Evolutionary conservation across 352 stramenopile species (phyloP).

Genomic region (Phytopythium vexans): DNA sequence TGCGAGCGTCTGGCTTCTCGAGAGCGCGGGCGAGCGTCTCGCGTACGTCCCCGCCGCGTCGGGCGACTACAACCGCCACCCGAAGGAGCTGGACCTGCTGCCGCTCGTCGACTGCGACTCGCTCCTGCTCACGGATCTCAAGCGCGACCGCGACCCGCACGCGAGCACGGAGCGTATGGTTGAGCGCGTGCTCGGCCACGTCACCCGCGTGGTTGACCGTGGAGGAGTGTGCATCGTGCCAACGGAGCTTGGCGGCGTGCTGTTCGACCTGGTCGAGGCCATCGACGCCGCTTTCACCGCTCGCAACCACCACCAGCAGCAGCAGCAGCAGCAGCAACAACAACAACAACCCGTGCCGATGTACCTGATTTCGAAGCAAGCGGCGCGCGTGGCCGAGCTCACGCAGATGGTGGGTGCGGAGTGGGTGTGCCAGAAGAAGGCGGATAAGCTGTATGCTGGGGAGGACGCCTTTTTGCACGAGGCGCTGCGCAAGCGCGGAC

Average conservation of each 20-base stretch:
- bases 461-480: constrained; percentile 73
- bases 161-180: constrained; percentile 69
- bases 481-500: constrained; percentile 39
- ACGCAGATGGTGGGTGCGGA: constrained; percentile 55
- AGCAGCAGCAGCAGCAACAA: constrained; percentile 25
- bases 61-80: constrained; percentile 81
- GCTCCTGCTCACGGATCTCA: constrained; percentile 74
- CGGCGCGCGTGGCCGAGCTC: constrained; percentile 42
- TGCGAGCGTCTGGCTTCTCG: constrained; percentile 66
- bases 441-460: constrained; percentile 69
- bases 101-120: constrained; percentile 77
- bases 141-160: constrained; percentile 67
- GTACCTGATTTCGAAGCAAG: constrained; percentile 61
- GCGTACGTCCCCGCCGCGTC: constrained; percentile 76
- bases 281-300: constrained; percentile 43
- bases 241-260: constrained; percentile 47
- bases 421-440: constrained; percentile 84
- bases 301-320: constrained; percentile 39
- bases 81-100: constrained; percentile 76
- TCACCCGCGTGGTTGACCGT: constrained; percentile 61
- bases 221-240: constrained; percentile 71
- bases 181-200: constrained; percentile 54
- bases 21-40: constrained; percentile 62
- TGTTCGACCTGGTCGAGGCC: constrained; percentile 80
- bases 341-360: constrained; percentile 47